Percentiles rank a stretch among this genome's conserved stretches.
phyloP scores from a whole-genome alignment of 768 basidiomycete genomes.

The Megacollybia marginata region DNA sequence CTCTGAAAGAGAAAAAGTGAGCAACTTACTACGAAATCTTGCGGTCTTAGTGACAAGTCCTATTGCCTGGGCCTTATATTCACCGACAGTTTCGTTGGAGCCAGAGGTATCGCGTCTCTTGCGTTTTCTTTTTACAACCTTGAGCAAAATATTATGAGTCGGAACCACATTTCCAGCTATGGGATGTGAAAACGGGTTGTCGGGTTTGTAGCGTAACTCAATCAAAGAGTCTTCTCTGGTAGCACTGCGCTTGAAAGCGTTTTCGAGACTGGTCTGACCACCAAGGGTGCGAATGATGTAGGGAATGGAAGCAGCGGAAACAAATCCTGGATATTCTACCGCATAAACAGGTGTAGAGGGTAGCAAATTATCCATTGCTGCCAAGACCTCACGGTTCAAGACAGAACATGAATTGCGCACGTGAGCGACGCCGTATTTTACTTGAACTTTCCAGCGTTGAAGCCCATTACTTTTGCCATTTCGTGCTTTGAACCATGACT shows the following conservation, averaged over 20 bases:
- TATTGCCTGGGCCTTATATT: slow-evolving; percentile 67
- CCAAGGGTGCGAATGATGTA: slow-evolving; percentile 61
- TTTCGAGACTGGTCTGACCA: slow-evolving; percentile 62
- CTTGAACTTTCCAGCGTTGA: too few species aligned
- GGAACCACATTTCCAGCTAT: slow-evolving; percentile 72
- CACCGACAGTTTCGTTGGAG: slow-evolving; percentile 40
- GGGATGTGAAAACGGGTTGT: slow-evolving; percentile 76
- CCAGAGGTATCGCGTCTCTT: slow-evolving; percentile 22
- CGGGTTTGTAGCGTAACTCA: slow-evolving; percentile 70
- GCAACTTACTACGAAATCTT: slow-evolving; percentile 77
- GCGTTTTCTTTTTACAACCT: slow-evolving; percentile 68
- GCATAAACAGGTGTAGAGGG: slow-evolving; percentile 63
- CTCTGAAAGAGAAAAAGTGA: not conserved
- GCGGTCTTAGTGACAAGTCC: slow-evolving; percentile 78
- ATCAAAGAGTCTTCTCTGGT: slow-evolving; percentile 58
- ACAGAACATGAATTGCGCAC: too few species aligned
- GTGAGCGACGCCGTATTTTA: too few species aligned
- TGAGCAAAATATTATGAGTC: slow-evolving; percentile 79
- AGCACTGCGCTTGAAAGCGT: slow-evolving; percentile 65
- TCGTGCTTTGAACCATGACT: too few species aligned
- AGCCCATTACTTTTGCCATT: too few species aligned
- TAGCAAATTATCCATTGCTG: slow-evolving; percentile 23
- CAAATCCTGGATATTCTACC: slow-evolving; percentile 88
- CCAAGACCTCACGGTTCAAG: too few species aligned
- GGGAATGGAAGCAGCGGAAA: slow-evolving; percentile 52